Evolutionary conservation across 306 rosid genomes (phyloP), one percentile per base, ranked within the genome.

Genomic region (Rubus parviflorus): DNA sequence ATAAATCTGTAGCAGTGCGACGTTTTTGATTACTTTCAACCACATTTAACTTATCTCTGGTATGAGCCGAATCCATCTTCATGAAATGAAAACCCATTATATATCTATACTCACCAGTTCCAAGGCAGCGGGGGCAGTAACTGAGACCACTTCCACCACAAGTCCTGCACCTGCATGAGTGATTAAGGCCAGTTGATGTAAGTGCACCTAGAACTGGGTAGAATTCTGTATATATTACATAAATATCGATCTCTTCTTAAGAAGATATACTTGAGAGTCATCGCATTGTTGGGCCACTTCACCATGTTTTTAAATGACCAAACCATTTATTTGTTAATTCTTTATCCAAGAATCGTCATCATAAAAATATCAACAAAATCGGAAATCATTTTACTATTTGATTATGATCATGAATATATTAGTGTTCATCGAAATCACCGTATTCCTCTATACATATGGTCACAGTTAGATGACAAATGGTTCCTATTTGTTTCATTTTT

Each of bases 131-230:
- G 3, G 91, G 74, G 87, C 97, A 92, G 82, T 85, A 88, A 83
- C 75, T 68, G 58, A 90, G 95, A 60, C 98, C 97, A 37, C 97
- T 90, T 78, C 97, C 97, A 15, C 97, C 90, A 64, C 98, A 95
- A 71, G 86, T 83, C 75, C 80, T 83, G 81, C 98, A 95, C 91
- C 91, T 87, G 82, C 81, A 67, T 63, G 22, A 41, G 57, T 75
- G 76, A 48, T 77, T 23, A 40, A 76, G 30, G 71, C 8, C 68
- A 30, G 73, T 67, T 70, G 17, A 22, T 37, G 77, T 42, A 4
- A 68, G 58, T 19, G n/a, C 41, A 37, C n/a, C 9, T 57, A 78
- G 4, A 53, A 54, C 48, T 37, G 22, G 35, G 69, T 30, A 46
- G 38, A 51, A 15, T 69, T 48, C 8, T 42, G 46, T 42, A 42